Evolutionary conservation across 225 moss, liverwort and hornwort genomes (phyloP).

Genomic region (Polytrichum formosum): DNA sequence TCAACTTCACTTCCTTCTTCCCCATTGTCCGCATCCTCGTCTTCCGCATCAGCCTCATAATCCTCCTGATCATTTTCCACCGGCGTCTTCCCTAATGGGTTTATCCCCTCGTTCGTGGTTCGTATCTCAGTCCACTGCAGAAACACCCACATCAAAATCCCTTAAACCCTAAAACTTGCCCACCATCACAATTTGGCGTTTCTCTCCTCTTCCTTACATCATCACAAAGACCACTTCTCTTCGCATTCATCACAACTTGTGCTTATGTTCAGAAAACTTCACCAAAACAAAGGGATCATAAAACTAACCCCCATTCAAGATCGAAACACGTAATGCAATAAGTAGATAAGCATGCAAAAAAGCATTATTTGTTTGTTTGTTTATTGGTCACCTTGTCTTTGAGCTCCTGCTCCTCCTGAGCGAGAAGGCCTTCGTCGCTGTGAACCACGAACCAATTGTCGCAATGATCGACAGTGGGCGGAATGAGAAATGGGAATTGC

Average conservation of each 20-base stretch:
- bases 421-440: conserved; percentile 69
- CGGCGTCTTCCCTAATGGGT: conserved; percentile 79
- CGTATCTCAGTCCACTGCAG: conserved; percentile 74
- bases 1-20: conserved; percentile 92
- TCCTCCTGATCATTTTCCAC: conserved; percentile 93
- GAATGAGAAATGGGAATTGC: conserved; percentile 76
- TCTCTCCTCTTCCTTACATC: too few species aligned
- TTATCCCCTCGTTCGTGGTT: conserved; percentile 65
- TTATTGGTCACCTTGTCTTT: conserved; percentile 64
- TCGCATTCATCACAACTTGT: background rate
- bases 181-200: too few species aligned
- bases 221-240: too few species aligned
- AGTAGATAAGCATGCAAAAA: background rate
- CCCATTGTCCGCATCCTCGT: conserved; percentile 83
- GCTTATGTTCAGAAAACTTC: background rate
- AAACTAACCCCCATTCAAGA: too few species aligned
- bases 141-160: background rate
- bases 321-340: too few species aligned
- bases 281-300: too few species aligned
- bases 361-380: too few species aligned
- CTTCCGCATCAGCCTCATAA: conserved; percentile 81
- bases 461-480: conserved; percentile 75
- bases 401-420: conserved; percentile 82
- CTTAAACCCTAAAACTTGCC: too few species aligned
- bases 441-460: conserved; percentile 65